Base-by-base conservation (phyloP, 2,329 filamentous ascomycete species). In the Aspergillus oerlinghausenensis region DNA sequence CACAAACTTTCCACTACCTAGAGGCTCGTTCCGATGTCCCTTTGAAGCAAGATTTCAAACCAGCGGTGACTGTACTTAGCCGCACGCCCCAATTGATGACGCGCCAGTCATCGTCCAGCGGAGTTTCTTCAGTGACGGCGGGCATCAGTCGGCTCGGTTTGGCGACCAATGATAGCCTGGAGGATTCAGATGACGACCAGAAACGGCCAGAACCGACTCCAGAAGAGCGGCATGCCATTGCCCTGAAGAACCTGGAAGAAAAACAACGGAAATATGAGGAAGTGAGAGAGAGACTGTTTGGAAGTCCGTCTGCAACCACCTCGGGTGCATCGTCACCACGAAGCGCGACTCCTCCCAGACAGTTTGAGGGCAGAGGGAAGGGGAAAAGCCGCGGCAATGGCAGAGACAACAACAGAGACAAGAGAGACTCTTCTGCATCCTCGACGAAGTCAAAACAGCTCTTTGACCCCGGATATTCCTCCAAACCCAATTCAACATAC, bases 201-300 rank as follows among this genome's bases (percentile, higher is more conserved):
- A 85, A 84, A 69, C 83, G 84, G 60, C 78, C 81, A 21, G 85
- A 86, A 64, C 83, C 85, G 47, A 88, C 85, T 0, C 83, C 88
- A 3, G 89, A 93, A 65, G 88, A 96, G 76, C 83, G 92, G 35
- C 86, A 89, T 60, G 84, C 86, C 25, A 88, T 88, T 68, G 89
- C 92, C 53, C 85, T 91, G 70, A 82, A 84, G 50, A 90, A 96
- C 65, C 84, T 86, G 9, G 92, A 95, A 69, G 92, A 96, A 76
- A 96, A 94, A 77, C 89, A 96, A 77, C 86, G 86, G 55, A 88
- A 89, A 59, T 97, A 97, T 71, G 89, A 95, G 59, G 92, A 96
- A 76, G 90, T 87, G 5, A 83, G 93, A 29, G 90, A 93, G 65
- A 88, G 92, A 70, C 87, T 97, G 55, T 93, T 97, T 73, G 92